Percentiles rank a stretch among this genome's conserved stretches.
phyloP scores from a whole-genome alignment of 768 basidiomycete species.

The Lyophyllum semitale region DNA sequence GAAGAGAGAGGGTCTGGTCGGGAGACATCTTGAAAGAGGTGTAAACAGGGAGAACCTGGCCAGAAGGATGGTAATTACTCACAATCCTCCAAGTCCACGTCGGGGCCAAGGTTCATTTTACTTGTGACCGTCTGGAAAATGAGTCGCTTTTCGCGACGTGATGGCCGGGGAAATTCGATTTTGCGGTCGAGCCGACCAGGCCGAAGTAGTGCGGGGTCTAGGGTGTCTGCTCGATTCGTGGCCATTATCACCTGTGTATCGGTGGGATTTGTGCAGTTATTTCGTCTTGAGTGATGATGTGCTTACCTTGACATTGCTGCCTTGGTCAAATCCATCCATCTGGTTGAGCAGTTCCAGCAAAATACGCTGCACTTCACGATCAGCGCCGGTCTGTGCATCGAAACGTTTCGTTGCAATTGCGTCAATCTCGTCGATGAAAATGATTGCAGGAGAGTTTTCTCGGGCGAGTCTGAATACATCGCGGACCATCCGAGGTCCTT shows the following conservation, averaged over 20 bases:
- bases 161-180: constrained; percentile 97
- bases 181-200: constrained; percentile 98
- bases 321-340: constrained; percentile 99
- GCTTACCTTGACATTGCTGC: constrained; percentile 93
- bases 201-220: constrained; percentile 95
- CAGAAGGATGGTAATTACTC: constrained; percentile 29
- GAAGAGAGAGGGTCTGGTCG: constrained; percentile 94
- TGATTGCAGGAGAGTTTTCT: constrained; percentile 96
- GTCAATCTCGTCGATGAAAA: constrained; percentile 99
- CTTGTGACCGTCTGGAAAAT: constrained; percentile 97
- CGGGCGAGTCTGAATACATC: constrained; percentile 98
- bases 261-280: constrained; percentile 3
- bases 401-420: constrained; percentile 99
- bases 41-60: constrained; percentile 11
- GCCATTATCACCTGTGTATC: constrained; percentile 92
- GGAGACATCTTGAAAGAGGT: constrained; percentile 73
- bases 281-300: background rate
- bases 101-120: constrained; percentile 98
- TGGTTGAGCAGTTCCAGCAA: constrained; percentile 95
- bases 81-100: constrained; percentile 99
- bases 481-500: constrained; percentile 99
- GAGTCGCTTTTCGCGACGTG: constrained; percentile 90
- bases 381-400: constrained; percentile 98
- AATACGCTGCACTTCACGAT: constrained; percentile 98
- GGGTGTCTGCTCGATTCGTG: constrained; percentile 96